Conservation (phyloP, 225 moss, liverwort and hornwort species). For the Takakia lepidozioides region DNA sequence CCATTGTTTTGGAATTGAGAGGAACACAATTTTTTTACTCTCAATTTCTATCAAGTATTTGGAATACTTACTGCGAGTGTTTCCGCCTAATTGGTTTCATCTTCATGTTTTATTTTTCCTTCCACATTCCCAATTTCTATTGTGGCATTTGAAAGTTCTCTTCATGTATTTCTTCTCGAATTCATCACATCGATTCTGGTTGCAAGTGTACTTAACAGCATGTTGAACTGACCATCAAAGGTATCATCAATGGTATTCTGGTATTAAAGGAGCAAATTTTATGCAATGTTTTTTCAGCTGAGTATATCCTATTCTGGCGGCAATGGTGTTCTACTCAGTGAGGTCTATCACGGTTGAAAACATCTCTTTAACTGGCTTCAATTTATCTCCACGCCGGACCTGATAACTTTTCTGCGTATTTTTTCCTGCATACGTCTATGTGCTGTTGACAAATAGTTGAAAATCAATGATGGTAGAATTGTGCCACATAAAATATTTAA, state of each 20-base stretch:
- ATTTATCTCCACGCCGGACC: not conserved
- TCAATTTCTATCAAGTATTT: not conserved
- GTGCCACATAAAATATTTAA: not conserved
- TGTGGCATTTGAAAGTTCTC: no score
- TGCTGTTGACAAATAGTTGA: not conserved
- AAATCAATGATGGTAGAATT: not conserved
- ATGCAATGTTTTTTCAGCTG: not conserved
- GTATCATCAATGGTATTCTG: not conserved
- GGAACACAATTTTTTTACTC: not conserved
- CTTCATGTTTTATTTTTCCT: not conserved
- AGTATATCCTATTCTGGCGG: not conserved
- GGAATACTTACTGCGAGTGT: not conserved
- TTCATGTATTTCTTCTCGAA: no score
- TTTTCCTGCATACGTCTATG: not conserved
- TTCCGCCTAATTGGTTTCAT: not conserved
- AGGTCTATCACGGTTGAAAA: not conserved
- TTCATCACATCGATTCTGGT: not conserved
- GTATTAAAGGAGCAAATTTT: not conserved
- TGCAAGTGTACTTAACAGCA: not conserved
- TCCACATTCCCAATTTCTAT: no score
- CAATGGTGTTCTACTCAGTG: slow-evolving; percentile 1
- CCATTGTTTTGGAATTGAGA: not conserved
- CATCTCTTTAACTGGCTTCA: not conserved
- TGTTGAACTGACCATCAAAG: not conserved
- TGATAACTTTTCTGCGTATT: not conserved